Evolutionary conservation across 345 rosid species (phyloP), one percentile per base, ranked within the genome.

Genomic region (Pistacia integerrima): DNA sequence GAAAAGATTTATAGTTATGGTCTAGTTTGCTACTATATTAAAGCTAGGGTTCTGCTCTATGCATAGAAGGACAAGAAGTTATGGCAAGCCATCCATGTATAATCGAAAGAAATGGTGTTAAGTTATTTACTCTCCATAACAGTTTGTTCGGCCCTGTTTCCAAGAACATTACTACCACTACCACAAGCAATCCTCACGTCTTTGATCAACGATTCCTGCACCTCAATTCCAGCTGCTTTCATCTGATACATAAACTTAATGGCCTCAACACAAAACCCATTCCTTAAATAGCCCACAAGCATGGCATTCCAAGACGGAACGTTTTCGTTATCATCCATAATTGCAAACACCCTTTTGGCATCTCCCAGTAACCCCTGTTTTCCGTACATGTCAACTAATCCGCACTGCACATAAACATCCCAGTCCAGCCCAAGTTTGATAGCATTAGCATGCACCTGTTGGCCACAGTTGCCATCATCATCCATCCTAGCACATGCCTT

Each of bases 381-480:
- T 11, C 88, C 88, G 82, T 93, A 91, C 93, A 91, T 87, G 75
- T 87, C 85, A 70, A 93, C 82, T 81, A 92, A 73, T 75, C 90
- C 83, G 30, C 88, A 78, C 67, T 52, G 84, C 69, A 92, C 79
- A 48, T 76, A 69, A 48, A 55, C 72, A 66, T 87, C 83, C 0
- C 78, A 74, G 55, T 90, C 91, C 41, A 92, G 64, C 57, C 93
- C 91, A 51, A 84, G 81, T 85, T 89, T 90, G 66, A 90, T 78
- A 18, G 82, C 83, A 80, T 75, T 64, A 30, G 84, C 93, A 76
- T 92, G 97, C 64, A 88, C 87, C 65, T 87, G 89, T 69, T 60
- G 77, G 48, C 92, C 95, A 65, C 74, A 81, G 1, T 61, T 56
- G 41, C 94, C 92, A 55, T 76, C 79, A 61, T 90, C 84, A 59